phyloP scores from a whole-genome alignment of 306 rosid species.

The Betula pendula region DNA sequence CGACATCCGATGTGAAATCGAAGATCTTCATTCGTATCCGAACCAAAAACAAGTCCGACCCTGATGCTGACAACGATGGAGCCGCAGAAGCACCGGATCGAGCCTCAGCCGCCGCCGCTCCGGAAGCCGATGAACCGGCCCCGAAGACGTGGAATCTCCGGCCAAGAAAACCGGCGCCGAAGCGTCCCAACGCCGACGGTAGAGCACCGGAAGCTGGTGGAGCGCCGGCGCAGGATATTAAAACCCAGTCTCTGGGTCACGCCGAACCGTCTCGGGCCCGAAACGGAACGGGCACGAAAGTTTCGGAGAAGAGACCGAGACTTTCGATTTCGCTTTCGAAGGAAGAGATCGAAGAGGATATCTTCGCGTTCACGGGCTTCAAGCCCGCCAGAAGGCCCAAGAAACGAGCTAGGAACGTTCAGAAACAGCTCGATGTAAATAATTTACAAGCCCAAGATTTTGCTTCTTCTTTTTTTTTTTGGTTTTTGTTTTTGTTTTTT shows the following conservation, averaged over 20 bases:
- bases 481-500: not conserved
- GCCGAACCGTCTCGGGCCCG: slow-evolving; percentile 2
- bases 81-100: not conserved
- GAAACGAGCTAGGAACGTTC: slow-evolving; percentile 26
- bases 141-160: slow-evolving; percentile 41
- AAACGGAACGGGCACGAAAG: not conserved
- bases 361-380: slow-evolving; percentile 30
- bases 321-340: slow-evolving; percentile 17
- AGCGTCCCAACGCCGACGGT: slow-evolving; percentile 8
- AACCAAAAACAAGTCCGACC: not conserved
- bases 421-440: slow-evolving; percentile 43
- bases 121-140: not conserved
- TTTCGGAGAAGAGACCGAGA: not conserved
- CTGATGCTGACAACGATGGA: not conserved
- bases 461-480: not conserved
- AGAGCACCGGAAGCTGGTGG: not conserved
- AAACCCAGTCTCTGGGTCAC: not conserved
- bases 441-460: not conserved
- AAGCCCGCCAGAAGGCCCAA: slow-evolving; percentile 33
- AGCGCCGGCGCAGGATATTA: not conserved
- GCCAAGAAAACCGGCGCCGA: slow-evolving; percentile 30
- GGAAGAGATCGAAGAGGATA: slow-evolving; percentile 44
- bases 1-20: not conserved
- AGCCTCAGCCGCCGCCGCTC: not conserved
- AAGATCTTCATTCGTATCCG: slow-evolving; percentile 17